Evolutionary conservation across 768 basidiomycete genomes (phyloP), one percentile per base, ranked within the genome.

Genomic region (Suillus occidentalis): DNA sequence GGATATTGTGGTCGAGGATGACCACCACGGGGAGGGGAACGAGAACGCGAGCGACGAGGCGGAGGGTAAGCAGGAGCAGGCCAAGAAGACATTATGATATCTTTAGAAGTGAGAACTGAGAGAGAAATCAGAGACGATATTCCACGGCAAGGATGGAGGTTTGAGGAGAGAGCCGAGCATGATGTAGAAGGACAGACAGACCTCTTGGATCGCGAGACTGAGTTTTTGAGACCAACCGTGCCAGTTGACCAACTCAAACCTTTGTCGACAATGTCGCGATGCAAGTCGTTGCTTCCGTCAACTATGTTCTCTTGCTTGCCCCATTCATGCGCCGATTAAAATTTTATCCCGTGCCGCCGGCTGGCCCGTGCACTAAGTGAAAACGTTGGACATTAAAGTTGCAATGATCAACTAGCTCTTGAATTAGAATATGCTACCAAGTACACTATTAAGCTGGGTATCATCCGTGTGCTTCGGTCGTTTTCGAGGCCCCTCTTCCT

Each of bases 111-210:
- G 69, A 67, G 71, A 78, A 66, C 75, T 76, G 75, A 85, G 85
- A 79, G 78, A 81, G 79, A 80, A 78, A 80, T 78, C 72, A 75
- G 77, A 77, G 80, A 78, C 81, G 78, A 76, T 76, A 77, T 72
- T 69, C 72, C 78, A 78, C 78, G 79, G 78, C 77, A 82, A 79
- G 83, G 80, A 81, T 71, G 87, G 85, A 84, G 72, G 77, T 83
- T 80, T 82, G 85, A 83, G 40, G 58, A 82, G 81, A 86, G 85
- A 86, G 89, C 86, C 88, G 89, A 87, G 90, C 91, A 92, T 92
- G 86, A 88, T 85, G 87, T 71, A 74, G 70, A 88, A 88, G 88
- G 85, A 94, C 91, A 91, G 91, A 94, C 91, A 91, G 91, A 94
- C 91, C 91, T 94, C 90, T 89, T 87, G 83, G 82, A 78, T 77